Percentiles rank a stretch among this genome's conserved stretches.
These are phyloP conservation scores for Nigrograna mackinnonii DNA, from an alignment of 2,329 filamentous ascomycete genomes.

Conservation along the genomic window DNA sequence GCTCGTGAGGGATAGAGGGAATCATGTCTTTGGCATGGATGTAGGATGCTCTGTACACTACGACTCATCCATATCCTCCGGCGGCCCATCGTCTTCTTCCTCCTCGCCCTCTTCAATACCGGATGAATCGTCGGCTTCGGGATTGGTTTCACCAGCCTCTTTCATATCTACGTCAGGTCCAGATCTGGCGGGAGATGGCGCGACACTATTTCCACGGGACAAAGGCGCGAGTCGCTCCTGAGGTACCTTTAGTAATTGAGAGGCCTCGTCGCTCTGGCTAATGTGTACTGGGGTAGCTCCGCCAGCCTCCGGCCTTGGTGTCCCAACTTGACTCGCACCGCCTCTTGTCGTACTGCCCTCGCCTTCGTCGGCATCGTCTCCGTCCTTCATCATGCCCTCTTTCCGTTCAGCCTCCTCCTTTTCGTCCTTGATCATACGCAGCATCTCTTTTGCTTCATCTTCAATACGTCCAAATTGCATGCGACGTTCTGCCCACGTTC, in stretches of 20 bases:
- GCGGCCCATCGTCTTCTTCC: slow-evolving; percentile 14
- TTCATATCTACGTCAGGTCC: slow-evolving; percentile 33
- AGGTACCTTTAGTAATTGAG: slow-evolving; percentile 29
- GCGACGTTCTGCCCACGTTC: slow-evolving; percentile 81
- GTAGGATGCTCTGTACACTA: too few relatives aligned
- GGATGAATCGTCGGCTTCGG: slow-evolving; percentile 33
- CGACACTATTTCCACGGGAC: slow-evolving; percentile 28
- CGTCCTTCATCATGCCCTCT: slow-evolving; percentile 63
- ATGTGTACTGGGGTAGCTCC: slow-evolving; percentile 44
- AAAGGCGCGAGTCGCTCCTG: slow-evolving; percentile 35
- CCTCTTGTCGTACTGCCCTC: slow-evolving; percentile 42
- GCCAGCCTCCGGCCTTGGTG: slow-evolving; percentile 47
- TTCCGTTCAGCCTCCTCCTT: slow-evolving; percentile 91
- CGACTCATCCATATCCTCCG: slow-evolving; percentile 32
- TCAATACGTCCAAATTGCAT: slow-evolving; percentile 89
- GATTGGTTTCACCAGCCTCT: slow-evolving; percentile 26
- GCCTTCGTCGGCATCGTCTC: slow-evolving; percentile 44
- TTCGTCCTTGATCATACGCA: slow-evolving; percentile 87
- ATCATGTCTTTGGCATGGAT: too few relatives aligned
- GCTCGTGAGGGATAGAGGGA: too few relatives aligned
- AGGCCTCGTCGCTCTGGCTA: slow-evolving; percentile 33
- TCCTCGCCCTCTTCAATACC: slow-evolving; percentile 27
- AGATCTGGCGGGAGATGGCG: slow-evolving; percentile 28
- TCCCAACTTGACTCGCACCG: slow-evolving; percentile 46
- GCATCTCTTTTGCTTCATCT: slow-evolving; percentile 84